Conservation (phyloP, 2,329 filamentous ascomycete species). For the Epichloe gansuensis region DNA sequence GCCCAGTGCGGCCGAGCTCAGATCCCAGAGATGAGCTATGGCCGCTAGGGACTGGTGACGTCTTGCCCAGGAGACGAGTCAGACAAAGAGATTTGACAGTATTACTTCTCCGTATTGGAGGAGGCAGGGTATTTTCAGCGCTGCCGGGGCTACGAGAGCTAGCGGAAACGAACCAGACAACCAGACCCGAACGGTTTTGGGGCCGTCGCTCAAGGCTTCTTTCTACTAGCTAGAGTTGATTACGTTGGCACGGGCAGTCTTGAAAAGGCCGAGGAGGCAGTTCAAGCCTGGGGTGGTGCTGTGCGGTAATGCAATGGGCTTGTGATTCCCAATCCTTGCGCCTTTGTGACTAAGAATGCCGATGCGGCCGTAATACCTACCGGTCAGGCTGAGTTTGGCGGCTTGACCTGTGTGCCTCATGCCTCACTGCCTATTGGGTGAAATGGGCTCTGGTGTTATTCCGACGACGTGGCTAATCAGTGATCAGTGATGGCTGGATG, state of each 20-base stretch:
- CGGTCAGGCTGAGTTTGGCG: background rate
- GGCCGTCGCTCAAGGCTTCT: too few relatives aligned
- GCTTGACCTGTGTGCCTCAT: background rate
- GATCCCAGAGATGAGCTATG: constrained; percentile 2
- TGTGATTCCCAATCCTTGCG: background rate
- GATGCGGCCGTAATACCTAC: background rate
- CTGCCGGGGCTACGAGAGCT: background rate
- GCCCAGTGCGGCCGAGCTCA: background rate
- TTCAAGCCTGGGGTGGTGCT: too few relatives aligned
- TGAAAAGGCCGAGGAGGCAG: too few relatives aligned
- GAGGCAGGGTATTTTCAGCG: too few relatives aligned
- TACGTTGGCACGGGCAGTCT: too few relatives aligned
- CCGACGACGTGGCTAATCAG: background rate
- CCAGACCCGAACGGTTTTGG: too few relatives aligned
- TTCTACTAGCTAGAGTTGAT: too few relatives aligned
- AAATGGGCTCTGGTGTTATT: background rate
- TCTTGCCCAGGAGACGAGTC: constrained; percentile 6
- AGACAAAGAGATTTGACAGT: constrained; percentile 9
- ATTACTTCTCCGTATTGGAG: background rate
- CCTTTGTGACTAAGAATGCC: background rate
- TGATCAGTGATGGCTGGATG: background rate
- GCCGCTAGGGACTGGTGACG: background rate
- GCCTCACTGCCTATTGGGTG: too few relatives aligned
- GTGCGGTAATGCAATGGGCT: background rate
- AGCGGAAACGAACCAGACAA: background rate